Evolutionary conservation across 371 early-diverging fungal species (phyloP), one percentile per base, ranked within the genome.

Genomic region (Zychaea mexicana): DNA sequence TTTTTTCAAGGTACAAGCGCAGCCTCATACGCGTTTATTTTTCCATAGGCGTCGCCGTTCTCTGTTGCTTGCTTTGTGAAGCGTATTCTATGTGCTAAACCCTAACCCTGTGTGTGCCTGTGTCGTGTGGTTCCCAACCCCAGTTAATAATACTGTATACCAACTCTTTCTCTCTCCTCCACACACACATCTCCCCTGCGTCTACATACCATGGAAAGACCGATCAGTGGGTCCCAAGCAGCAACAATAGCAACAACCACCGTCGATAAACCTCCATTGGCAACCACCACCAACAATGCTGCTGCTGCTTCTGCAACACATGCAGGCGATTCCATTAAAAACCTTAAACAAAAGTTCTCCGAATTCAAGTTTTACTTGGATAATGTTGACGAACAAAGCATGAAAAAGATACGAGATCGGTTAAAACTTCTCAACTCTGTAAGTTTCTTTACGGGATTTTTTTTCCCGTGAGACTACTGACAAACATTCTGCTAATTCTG

Each of bases 341-440:
- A 46, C 4, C 28, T 32, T 54, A 27, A 57, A 19, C 59, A 59
- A 45, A 39, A 64, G 3, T 64, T 71, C 31, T 53, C 61, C 17
- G 67, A 60, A 1, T 77, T 52, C 59, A 69, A 60, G 22, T 73
- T 78, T 55, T 78, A 70, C 45, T 54, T 78, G 56, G 78, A 78
- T 62, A 69, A 65, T 28, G 56, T 78, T 33, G 78, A 78, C 24
- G 54, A 65, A 6, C 32, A 22, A 26, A 61, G 52, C n/a, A 56
- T 62, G 33, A 69, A 65, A 26, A 63, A 66, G 32, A 57, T 79
- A 32, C 65, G 68, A 52, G 56, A 68, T 52, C 65, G 69, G 32
- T 66, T 79, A 24, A 64, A 60, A 10, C 33, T 77, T 17, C 54
- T 80, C 28, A 74, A 75, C 31, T 71, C 72, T 6, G 81, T 80